These are phyloP conservation scores for Hapsidospora chrysogenum DNA, from an alignment of 495 filamentous ascomycete species.

Conservation along the genomic window DNA sequence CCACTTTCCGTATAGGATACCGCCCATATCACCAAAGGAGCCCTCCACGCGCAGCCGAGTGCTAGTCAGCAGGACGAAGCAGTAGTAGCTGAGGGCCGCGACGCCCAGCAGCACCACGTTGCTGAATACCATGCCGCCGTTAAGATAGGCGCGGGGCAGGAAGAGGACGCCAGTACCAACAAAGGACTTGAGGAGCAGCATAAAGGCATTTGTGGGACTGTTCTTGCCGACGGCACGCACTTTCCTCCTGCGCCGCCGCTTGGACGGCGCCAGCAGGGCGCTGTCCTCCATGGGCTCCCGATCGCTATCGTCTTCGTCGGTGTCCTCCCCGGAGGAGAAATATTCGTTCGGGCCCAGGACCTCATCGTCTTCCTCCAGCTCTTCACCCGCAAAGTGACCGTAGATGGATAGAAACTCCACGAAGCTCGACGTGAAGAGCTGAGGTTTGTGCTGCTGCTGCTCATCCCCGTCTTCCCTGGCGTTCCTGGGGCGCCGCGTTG, in stretches of 20 bases:
- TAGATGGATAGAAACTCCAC: constrained; percentile 89
- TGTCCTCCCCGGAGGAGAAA: constrained; percentile 53
- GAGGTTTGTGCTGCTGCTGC: constrained; percentile 28
- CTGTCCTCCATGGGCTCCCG: constrained; percentile 66
- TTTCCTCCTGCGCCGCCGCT: constrained; percentile 55
- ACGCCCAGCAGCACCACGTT: constrained; percentile 75
- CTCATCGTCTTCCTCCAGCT: constrained; percentile 91
- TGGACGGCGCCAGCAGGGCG: constrained; percentile 56
- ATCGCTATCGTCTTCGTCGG: constrained; percentile 36
- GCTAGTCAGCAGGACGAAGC: constrained; percentile 81
- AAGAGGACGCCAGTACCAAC: constrained; percentile 97
- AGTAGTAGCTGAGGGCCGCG: constrained; percentile 79
- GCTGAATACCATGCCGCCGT: constrained; percentile 95
- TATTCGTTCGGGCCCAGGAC: constrained; percentile 71
- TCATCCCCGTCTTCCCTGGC: constrained; percentile 16
- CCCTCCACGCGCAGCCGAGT: constrained; percentile 70
- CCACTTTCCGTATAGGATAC: constrained; percentile 74
- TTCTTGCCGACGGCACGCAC: constrained; percentile 53
- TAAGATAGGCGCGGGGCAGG: constrained; percentile 77
- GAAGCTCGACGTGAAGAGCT: constrained; percentile 75
- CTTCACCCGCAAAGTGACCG: constrained; percentile 93
- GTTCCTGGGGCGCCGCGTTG: constrained; percentile 26
- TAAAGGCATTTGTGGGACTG: constrained; percentile 51
- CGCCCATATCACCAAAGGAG: constrained; percentile 94
- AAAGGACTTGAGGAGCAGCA: constrained; percentile 88